Conservation (phyloP, 345 rosid genomes). For the Euclidium syriacum region DNA sequence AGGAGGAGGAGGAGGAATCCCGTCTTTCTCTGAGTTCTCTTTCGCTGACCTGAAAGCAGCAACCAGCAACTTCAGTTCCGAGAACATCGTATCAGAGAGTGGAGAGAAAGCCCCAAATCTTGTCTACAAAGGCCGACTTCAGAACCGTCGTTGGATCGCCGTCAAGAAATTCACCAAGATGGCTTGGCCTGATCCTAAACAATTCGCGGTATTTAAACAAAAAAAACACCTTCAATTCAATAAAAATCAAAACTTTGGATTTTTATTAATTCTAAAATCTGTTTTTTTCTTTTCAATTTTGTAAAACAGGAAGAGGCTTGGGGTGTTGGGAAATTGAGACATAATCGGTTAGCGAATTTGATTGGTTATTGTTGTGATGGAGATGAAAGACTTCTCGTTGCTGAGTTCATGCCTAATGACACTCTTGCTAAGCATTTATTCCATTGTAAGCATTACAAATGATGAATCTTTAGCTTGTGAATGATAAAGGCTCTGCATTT, state of each 20-base stretch:
- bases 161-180: slow-evolving; percentile 73
- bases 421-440: slow-evolving; percentile 96
- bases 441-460: slow-evolving; percentile 46
- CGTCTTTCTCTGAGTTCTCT: slow-evolving; percentile 64
- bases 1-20: slow-evolving; percentile 29
- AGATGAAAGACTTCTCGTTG: slow-evolving; percentile 95
- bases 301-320: slow-evolving; percentile 93
- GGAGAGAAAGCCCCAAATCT: slow-evolving; percentile 59
- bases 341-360: slow-evolving; percentile 79
- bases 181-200: slow-evolving; percentile 87
- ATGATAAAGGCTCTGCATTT: no score
- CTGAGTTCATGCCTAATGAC: slow-evolving; percentile 97
- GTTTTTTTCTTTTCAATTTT: not conserved
- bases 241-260: not conserved
- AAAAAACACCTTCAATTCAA: not conserved
- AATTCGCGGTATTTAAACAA: slow-evolving; percentile 43
- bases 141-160: slow-evolving; percentile 70
- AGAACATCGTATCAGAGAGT: slow-evolving; percentile 68
- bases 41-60: slow-evolving; percentile 63
- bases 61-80: slow-evolving; percentile 61
- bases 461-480: not conserved
- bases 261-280: not conserved
- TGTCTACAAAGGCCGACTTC: slow-evolving; percentile 68
- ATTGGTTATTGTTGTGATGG: slow-evolving; percentile 97
- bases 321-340: slow-evolving; percentile 88